phyloP scores from a whole-genome alignment of 192 early-diverging fungal genomes.

The Hyaloraphidium curvatum region DNA sequence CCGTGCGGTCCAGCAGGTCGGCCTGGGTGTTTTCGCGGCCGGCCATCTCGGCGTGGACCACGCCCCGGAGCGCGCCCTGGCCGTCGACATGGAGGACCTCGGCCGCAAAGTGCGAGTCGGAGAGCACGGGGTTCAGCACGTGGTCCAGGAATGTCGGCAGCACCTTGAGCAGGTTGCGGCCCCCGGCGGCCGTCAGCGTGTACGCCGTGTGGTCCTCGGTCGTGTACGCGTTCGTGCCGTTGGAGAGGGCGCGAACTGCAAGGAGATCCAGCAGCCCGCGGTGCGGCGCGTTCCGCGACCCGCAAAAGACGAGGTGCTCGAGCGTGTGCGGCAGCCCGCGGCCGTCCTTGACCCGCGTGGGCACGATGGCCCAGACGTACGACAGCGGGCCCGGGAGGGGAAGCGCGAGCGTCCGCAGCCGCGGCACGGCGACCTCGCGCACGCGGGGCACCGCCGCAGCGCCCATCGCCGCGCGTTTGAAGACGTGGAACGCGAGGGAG shows the following conservation, averaged over 20 bases:
- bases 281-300: conserved; percentile 40
- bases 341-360: conserved; percentile 41
- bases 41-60: conserved; percentile 62
- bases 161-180: conserved; percentile 28
- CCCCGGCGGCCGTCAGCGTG: background rate
- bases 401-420: no score
- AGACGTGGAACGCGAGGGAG: no score
- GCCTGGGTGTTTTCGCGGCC: conserved; percentile 47
- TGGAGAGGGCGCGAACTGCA: conserved; percentile 52
- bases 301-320: conserved; percentile 66
- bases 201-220: conserved; percentile 14
- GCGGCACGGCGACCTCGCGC: no score
- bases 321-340: conserved; percentile 69
- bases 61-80: conserved; percentile 49
- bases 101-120: conserved; percentile 51
- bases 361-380: conserved; percentile 49
- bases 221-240: conserved; percentile 55
- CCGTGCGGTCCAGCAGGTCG: conserved; percentile 35
- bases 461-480: no score
- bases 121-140: conserved; percentile 49
- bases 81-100: conserved; percentile 65
- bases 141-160: conserved; percentile 68
- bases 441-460: no score
- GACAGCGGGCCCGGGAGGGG: conserved; percentile 41
- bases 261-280: conserved; percentile 54